Percentiles rank a stretch among this genome's conserved stretches.
phyloP scores from a whole-genome alignment of 2,329 filamentous ascomycete genomes.

The Pseudonectria buxi region DNA sequence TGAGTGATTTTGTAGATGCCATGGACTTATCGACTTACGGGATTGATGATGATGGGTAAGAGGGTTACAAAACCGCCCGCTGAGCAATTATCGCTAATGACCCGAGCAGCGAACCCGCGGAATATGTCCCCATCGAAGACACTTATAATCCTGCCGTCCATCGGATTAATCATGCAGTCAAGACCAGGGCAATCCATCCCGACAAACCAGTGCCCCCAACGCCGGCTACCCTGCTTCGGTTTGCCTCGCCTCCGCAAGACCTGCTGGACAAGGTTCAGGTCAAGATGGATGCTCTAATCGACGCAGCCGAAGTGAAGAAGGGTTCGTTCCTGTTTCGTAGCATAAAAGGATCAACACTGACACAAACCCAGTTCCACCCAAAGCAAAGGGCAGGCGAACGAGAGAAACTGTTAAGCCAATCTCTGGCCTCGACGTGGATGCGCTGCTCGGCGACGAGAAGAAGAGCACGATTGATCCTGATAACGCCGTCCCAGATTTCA shows the following conservation, averaged over 20 bases:
- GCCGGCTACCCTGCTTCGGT: conserved; percentile 61
- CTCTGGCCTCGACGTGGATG: conserved; percentile 82
- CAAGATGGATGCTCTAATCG: conserved; percentile 58
- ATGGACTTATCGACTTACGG: conserved; percentile 78
- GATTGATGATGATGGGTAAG: conserved; percentile 66
- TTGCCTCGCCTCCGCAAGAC: conserved; percentile 63
- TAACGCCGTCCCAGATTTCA: conserved; percentile 88
- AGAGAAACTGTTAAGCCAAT: conserved; percentile 72
- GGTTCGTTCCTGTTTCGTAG: conserved; percentile 35
- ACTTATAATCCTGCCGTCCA: conserved; percentile 83
- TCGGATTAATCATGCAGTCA: conserved; percentile 78
- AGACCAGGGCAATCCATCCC: conserved; percentile 71
- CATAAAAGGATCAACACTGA: conserved; percentile 9
- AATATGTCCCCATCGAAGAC: conserved; percentile 74
- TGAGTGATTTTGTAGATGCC: conserved; percentile 85
- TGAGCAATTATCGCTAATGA: conserved; percentile 10
- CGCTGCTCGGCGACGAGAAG: conserved; percentile 58
- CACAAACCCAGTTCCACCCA: conserved; percentile 59
- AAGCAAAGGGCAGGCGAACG: conserved; percentile 65
- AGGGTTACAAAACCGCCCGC: conserved; percentile 15
- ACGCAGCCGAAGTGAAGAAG: conserved; percentile 75
- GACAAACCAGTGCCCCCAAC: conserved; percentile 55
- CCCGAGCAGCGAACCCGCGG: conserved; percentile 37
- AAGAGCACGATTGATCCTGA: conserved; percentile 44
- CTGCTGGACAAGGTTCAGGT: conserved; percentile 51